Percentiles rank a stretch among this genome's conserved stretches.
phyloP scores from a whole-genome alignment of 805 yeast genomes.

The Metschnikowia amazonensis region DNA sequence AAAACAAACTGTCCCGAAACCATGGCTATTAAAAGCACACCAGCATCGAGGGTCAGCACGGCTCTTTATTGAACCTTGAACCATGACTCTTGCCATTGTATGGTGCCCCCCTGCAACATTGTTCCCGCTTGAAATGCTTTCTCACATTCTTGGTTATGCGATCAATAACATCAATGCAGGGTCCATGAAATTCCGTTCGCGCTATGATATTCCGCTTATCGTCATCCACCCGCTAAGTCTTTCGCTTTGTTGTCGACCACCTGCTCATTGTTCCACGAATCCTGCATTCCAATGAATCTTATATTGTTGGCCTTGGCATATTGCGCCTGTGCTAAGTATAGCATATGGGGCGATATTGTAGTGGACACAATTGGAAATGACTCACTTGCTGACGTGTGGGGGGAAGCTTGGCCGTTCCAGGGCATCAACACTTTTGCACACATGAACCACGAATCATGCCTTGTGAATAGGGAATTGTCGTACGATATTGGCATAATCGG shows the following conservation, averaged over 20 bases:
- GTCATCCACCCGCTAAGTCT: neutral
- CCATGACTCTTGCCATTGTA: neutral
- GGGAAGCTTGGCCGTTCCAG: slow-evolving; percentile 66
- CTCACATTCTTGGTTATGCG: neutral
- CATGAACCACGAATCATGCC: slow-evolving; percentile 56
- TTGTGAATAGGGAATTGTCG: slow-evolving; percentile 40
- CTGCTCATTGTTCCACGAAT: neutral
- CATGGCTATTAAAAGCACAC: neutral
- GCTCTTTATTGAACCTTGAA: neutral
- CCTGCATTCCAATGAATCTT: neutral
- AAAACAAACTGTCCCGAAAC: neutral
- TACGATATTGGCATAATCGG: slow-evolving; percentile 76
- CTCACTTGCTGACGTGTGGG: slow-evolving; percentile 61
- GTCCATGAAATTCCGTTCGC: neutral
- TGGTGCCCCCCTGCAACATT: neutral
- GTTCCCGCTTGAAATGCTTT: neutral
- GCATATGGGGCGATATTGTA: slow-evolving; percentile 5
- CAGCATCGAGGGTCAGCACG: neutral
- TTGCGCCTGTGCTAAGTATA: slow-evolving; percentile 8
- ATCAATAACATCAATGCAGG: neutral
- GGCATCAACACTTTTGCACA: slow-evolving; percentile 76
- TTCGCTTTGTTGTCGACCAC: neutral
- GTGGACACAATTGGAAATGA: slow-evolving; percentile 1
- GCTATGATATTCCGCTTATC: neutral
- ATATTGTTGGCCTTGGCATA: neutral